A percentile compares a stretch with the other conserved stretches of the same genome.
phyloP scores from a whole-genome alignment of 2,329 filamentous ascomycete species.

The Cucurbitaria berberidis region DNA sequence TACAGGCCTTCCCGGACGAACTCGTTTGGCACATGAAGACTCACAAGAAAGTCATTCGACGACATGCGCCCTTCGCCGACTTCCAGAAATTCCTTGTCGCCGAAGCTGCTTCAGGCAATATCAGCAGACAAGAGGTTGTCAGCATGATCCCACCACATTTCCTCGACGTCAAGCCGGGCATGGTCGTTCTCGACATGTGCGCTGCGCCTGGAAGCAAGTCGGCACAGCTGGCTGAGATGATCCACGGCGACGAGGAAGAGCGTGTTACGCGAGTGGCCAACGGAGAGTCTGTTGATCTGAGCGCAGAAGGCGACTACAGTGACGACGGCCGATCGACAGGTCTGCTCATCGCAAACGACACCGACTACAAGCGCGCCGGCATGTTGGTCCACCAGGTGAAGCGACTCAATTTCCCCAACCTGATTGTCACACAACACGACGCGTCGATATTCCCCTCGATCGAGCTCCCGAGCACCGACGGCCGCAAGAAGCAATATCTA shows the following conservation, averaged over 20 bases:
- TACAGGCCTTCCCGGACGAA: conserved; percentile 92
- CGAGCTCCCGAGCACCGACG: conserved; percentile 70
- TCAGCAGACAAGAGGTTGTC: conserved; percentile 95
- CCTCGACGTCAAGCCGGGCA: conserved; percentile 87
- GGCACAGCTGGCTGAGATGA: conserved; percentile 90
- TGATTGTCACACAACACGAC: conserved; percentile 97
- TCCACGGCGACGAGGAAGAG: conserved; percentile 90
- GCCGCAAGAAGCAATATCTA: conserved; percentile 72
- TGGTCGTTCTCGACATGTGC: conserved; percentile 94
- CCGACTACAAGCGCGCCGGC: conserved; percentile 94
- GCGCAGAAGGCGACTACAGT: conserved; percentile 57
- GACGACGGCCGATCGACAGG: conserved; percentile 91
- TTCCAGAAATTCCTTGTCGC: conserved; percentile 99
- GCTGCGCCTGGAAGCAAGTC: conserved; percentile 97
- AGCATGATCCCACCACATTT: conserved; percentile 98
- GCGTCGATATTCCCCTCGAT: conserved; percentile 95
- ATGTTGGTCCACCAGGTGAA: conserved; percentile 99
- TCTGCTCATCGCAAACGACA: conserved; percentile 91
- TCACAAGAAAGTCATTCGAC: conserved; percentile 92
- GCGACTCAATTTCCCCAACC: conserved; percentile 91
- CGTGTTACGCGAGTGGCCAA: conserved; percentile 75
- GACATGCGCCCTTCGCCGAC: conserved; percentile 89
- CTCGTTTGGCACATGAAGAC: conserved; percentile 99
- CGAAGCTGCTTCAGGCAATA: conserved; percentile 96
- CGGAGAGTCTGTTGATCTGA: conserved; percentile 66